Evolutionary conservation across 2,329 filamentous ascomycete species (phyloP), one percentile per base, ranked within the genome.

Genomic region (Phialophora chinensis): DNA sequence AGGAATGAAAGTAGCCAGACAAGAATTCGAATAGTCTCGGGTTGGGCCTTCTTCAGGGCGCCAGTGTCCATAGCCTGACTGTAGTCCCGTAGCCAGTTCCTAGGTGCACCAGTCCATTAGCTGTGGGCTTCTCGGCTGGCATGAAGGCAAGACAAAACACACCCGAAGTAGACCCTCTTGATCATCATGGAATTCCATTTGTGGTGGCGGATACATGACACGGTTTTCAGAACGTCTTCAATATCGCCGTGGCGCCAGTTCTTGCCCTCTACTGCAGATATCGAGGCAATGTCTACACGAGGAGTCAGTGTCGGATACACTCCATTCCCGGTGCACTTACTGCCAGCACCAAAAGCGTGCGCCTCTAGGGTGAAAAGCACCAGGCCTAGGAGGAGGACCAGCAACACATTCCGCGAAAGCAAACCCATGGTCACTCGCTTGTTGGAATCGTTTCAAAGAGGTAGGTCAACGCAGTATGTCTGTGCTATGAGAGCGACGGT

Each of bases 1-100:
- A 94, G 84, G 78, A 94, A 94, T 0, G 90, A 91, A 29, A 95
- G 84, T 52, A 94, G 87, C 90, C 91, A 93, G 67, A 93, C 89
- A 44, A 95, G 79, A 66, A 94, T 87, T 52, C 91, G 86, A 72
- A 95, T 91, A 3, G 91, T 93, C 44, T 90, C 88, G 38, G 90
- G 89, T 69, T 91, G 91, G 66, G 92, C 88, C 67, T 88, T 89
- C 79, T 93, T 93, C 68, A 95, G 78, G 67, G 89, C 92, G 57
- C 90, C 90, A 12, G 93, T 89, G 74, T 94, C 91, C 77, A 94
- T 85, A 42, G 91, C 91, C 75, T 94, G 91, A 12, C 90, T 93
- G 77, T 95, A 95, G 80, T 94, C 91, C 67, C 91, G 86, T 49
- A 94, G 82, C 91, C 91, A 95, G 78, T 95, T 95, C 65, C 76